These are phyloP conservation scores for Pilatotrama ljubarskyi DNA, from an alignment of 768 basidiomycete genomes.

Conservation along the genomic window DNA sequence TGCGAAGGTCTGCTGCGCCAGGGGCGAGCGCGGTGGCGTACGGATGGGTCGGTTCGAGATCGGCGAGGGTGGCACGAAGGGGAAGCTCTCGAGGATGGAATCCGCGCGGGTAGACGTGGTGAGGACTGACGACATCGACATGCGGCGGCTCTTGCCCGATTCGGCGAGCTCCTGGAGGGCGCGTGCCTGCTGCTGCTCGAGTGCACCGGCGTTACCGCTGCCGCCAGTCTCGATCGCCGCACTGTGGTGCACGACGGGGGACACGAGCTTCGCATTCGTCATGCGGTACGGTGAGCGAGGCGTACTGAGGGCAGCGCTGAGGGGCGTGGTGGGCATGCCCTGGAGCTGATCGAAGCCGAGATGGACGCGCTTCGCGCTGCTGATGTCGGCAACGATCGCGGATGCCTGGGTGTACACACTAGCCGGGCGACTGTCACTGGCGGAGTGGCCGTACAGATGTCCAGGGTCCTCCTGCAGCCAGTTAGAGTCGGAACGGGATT, in stretches of 20 bases:
- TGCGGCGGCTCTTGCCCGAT: constrained; percentile 43
- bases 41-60: constrained; percentile 80
- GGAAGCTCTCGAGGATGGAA: constrained; percentile 85
- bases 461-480: constrained; percentile 20
- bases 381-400: constrained; percentile 50
- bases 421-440: constrained; percentile 49
- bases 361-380: constrained; percentile 68
- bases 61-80: constrained; percentile 87
- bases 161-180: constrained; percentile 59
- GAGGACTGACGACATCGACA: constrained; percentile 65
- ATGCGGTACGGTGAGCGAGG: constrained; percentile 54
- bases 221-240: constrained; percentile 25
- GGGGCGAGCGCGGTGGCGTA: constrained; percentile 74
- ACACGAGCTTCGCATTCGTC: constrained; percentile 62
- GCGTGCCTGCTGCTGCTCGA: constrained; percentile 69
- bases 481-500: constrained; percentile 30
- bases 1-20: constrained; percentile 55
- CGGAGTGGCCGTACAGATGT: constrained; percentile 21
- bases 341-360: constrained; percentile 47
- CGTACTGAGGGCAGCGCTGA: constrained; percentile 31
- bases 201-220: constrained; percentile 28
- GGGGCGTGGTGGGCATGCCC: constrained; percentile 23
- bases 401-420: constrained; percentile 64
- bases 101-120: constrained; percentile 74
- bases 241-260: constrained; percentile 38